A percentile compares a stretch with the other conserved stretches of the same genome.
phyloP scores from a whole-genome alignment of 352 stramenopile species.

The Globisporangium nunn region DNA sequence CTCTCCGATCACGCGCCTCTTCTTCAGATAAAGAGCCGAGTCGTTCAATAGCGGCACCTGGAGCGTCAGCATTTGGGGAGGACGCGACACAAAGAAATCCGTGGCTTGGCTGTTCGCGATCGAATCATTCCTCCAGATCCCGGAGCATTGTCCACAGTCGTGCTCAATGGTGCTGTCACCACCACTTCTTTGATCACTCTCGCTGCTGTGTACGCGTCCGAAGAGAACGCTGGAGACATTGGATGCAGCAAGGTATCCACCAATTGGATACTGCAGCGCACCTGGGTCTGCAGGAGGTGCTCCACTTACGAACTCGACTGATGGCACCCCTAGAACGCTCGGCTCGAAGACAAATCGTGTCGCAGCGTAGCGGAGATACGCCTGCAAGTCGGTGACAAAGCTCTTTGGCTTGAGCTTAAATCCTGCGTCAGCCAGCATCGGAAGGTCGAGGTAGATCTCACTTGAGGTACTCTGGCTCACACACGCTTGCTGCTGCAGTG shows the following conservation, averaged over 20 bases:
- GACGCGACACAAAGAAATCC: not conserved
- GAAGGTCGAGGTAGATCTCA: conserved; percentile 29
- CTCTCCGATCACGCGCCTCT: conserved; percentile 28
- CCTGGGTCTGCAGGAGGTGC: conserved; percentile 1
- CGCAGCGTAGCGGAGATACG: conserved; percentile 39
- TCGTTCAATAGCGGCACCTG: conserved; percentile 21
- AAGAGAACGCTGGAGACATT: conserved; percentile 7
- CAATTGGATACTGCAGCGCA: conserved; percentile 14
- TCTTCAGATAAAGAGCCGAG: conserved; percentile 20
- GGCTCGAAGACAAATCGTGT: conserved; percentile 55
- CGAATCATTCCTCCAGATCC: conserved; percentile 16
- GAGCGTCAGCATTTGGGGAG: conserved; percentile 10
- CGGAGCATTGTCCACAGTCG: not conserved
- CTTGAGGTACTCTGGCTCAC: not conserved
- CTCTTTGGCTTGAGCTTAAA: conserved; percentile 19
- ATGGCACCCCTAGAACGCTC: conserved; percentile 14
- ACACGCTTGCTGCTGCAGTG: conserved; percentile 19
- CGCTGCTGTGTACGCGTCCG: not conserved
- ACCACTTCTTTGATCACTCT: not conserved
- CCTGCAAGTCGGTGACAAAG: conserved; percentile 33
- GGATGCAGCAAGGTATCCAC: conserved; percentile 15
- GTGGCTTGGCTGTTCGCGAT: not conserved
- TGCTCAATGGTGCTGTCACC: not conserved
- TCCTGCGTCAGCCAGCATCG: conserved; percentile 18
- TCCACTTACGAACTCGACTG: conserved; percentile 3